Base-by-base conservation (phyloP, 805 yeast species). In the Zygoascus tannicola region DNA sequence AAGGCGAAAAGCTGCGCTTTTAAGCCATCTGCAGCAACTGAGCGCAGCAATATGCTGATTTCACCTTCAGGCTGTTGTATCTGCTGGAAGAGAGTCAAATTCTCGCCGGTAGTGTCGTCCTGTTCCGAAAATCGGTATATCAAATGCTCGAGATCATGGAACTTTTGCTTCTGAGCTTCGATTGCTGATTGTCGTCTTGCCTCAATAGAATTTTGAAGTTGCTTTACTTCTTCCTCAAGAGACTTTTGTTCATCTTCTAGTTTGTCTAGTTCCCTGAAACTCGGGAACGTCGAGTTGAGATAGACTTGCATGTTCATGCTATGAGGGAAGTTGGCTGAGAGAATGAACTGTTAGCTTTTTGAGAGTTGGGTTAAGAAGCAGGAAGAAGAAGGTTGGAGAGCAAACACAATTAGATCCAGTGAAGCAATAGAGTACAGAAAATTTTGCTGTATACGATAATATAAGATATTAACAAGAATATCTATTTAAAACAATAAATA, bases 231-330 rank as follows among this genome's bases (percentile, higher is more conserved):
- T 2, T 33, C 40, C 37, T 45, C 38, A 23, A 53, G 32, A 3
- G 28, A 32, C 1, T 37, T 40, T 16, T 45, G 23, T 41, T 55
- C 51, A 3, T 35, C 32, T 32, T 55, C 56, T 4, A 53, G 35
- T 14, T 43, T 40, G 12, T 44, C 15, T 12, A 56, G 44, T 34
- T 44, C 45, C 23, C 48, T 56, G 40, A 50, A 41, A 14, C 48
- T 50, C 32, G 56, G 51, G 47, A 57, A 56, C 35, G 32, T 46
- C 28, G 43, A 41, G 48, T 57, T 59, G 44, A 56, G 43, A 33
- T 47, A 51, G 7, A 34, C 15, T 33, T 35, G 22, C 19, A 19
- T 4, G 7, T 21, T 19, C 38, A 35, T 35, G 38, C n/a, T 41
- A n/a, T n/a, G n/a, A n/a, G n/a, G n/a, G n/a, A n/a, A n/a, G n/a